A percentile compares a stretch with the other conserved stretches of the same genome.
Conservation (phyloP, 2,329 filamentous ascomycete species). For the Thielaviopsis euricoi region DNA sequence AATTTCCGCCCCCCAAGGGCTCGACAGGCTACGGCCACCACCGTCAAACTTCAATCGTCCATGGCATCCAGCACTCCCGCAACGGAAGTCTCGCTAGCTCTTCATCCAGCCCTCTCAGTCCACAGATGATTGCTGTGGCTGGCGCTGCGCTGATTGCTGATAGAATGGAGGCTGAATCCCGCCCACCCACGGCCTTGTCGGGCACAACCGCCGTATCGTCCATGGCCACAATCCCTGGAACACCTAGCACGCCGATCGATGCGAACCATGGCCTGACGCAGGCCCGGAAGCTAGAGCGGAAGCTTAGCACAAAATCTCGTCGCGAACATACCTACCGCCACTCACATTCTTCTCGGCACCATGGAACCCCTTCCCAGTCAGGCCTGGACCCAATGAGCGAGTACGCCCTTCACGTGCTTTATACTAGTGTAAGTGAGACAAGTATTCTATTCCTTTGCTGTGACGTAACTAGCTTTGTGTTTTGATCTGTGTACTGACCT, state of each 20-base stretch:
- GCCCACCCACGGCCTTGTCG: conserved; percentile 21
- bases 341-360: conserved; percentile 57
- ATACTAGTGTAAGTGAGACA: conserved; percentile 55
- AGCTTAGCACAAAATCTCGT: conserved; percentile 46
- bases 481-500: neutral
- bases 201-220: conserved; percentile 30
- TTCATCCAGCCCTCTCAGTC: conserved; percentile 70
- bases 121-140: conserved; percentile 63
- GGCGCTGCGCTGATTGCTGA: conserved; percentile 38
- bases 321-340: conserved; percentile 60
- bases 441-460: neutral
- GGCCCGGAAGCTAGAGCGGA: conserved; percentile 38
- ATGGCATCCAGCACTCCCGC: conserved; percentile 83
- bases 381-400: conserved; percentile 92
- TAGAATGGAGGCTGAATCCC: conserved; percentile 30
- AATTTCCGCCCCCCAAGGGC: conserved; percentile 25
- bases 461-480: neutral
- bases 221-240: conserved; percentile 17
- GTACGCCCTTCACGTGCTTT: conserved; percentile 90
- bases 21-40: conserved; percentile 65
- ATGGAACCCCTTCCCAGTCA: conserved; percentile 34
- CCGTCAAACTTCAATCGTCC: conserved; percentile 90
- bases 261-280: conserved; percentile 26
- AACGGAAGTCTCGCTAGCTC: conserved; percentile 77
- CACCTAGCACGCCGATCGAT: conserved; percentile 29